Conservation (phyloP, 2,329 filamentous ascomycete species). For the Fusarium duplospermum region DNA sequence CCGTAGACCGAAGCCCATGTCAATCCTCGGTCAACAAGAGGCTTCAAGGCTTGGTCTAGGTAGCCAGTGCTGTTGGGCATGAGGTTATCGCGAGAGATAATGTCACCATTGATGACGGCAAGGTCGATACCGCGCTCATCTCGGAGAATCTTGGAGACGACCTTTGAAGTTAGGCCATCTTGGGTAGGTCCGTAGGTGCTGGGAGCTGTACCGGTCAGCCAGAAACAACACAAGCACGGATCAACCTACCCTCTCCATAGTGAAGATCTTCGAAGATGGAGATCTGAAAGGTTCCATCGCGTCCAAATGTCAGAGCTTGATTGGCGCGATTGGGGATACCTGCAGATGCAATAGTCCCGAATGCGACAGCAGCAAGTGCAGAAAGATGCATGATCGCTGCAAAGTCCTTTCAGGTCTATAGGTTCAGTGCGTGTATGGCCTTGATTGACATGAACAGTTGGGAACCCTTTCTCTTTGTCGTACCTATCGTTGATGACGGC, state of each 20-base stretch:
- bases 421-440: background rate
- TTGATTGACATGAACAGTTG: background rate
- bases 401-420: background rate
- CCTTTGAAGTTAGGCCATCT: conserved; percentile 19
- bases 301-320: conserved; percentile 48
- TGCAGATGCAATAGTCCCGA: background rate
- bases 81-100: conserved; percentile 72
- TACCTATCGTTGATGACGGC: background rate
- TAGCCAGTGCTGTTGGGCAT: conserved; percentile 64
- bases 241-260: conserved; percentile 71
- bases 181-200: conserved; percentile 21
- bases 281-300: conserved; percentile 62
- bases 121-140: conserved; percentile 52
- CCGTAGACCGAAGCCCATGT: conserved; percentile 76
- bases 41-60: conserved; percentile 67
- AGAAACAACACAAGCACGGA: accelerated
- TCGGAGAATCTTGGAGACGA: conserved; percentile 4
- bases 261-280: conserved; percentile 77
- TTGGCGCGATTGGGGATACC: background rate
- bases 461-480: background rate
- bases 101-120: conserved; percentile 77
- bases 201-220: conserved; percentile 4
- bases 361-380: background rate
- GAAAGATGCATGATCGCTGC: background rate
- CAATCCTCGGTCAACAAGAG: conserved; percentile 64